Percentiles rank a stretch among this genome's conserved stretches.
Evolutionary conservation across 106 monocot species (phyloP).

Genomic region (Platanthera zijinensis): DNA sequence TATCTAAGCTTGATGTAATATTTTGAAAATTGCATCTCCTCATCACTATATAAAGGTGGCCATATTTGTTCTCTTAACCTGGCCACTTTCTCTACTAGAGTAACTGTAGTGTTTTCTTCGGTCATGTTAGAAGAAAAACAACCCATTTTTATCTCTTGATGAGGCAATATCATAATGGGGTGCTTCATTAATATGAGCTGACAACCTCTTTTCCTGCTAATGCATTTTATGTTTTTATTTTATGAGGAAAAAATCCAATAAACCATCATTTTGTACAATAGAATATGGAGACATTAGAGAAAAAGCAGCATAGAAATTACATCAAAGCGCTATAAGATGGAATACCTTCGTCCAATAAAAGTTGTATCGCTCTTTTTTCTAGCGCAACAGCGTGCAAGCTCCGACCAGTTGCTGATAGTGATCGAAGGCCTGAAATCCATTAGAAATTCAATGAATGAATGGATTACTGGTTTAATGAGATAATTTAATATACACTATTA

Average conservation of each 20-base stretch:
- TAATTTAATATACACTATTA: background rate
- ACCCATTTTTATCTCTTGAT: too few species aligned
- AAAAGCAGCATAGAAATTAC: background rate
- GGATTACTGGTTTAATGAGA: background rate
- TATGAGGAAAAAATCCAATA: background rate
- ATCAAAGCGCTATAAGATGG: background rate
- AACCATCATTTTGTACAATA: background rate
- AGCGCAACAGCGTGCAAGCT: conserved; percentile 19
- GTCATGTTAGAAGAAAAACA: too few species aligned
- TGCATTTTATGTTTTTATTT: background rate
- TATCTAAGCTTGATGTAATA: too few species aligned
- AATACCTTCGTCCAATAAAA: conserved; percentile 23
- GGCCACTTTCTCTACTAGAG: too few species aligned
- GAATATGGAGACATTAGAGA: background rate
- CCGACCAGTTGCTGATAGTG: conserved; percentile 15
- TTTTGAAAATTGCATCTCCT: too few species aligned
- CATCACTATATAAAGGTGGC: too few species aligned
- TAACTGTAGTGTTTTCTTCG: too few species aligned
- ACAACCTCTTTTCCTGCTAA: background rate
- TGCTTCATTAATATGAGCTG: background rate
- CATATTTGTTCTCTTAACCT: too few species aligned
- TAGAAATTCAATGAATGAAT: background rate
- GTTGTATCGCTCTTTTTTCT: conserved; percentile 21
- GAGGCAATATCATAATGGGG: too few species aligned
- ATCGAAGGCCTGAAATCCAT: conserved; percentile 14